Conservation (phyloP, 768 basidiomycete species). For the Collybia nuda region DNA sequence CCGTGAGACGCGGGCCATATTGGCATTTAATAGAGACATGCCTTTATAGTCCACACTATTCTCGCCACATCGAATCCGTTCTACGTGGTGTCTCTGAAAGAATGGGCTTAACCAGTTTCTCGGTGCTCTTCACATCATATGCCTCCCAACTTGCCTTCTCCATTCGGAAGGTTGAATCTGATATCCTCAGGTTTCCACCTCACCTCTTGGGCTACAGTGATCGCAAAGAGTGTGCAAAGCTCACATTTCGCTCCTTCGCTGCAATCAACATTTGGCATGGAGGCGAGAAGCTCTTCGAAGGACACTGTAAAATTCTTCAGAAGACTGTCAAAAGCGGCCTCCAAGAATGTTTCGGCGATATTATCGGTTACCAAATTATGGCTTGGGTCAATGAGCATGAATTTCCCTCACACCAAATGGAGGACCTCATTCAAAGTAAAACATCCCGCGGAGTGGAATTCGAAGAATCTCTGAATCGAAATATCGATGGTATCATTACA, state of each 20-base stretch:
- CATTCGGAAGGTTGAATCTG: conserved; percentile 47
- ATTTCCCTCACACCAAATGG: conserved; percentile 26
- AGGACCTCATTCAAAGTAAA: conserved; percentile 31
- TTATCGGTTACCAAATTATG: conserved; percentile 62
- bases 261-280: conserved; percentile 61
- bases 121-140: conserved; percentile 75
- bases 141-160: conserved; percentile 75
- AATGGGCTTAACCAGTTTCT: conserved; percentile 61
- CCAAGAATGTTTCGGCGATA: conserved; percentile 64
- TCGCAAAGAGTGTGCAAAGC: conserved; percentile 63
- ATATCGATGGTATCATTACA: conserved; percentile 57
- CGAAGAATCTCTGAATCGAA: conserved; percentile 32
- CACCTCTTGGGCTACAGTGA: conserved; percentile 75
- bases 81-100: conserved; percentile 62
- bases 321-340: conserved; percentile 51
- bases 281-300: conserved; percentile 45
- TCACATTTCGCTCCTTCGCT: conserved; percentile 65
- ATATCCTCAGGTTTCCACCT: conserved; percentile 66
- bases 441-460: conserved; percentile 33
- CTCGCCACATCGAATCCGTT: conserved; percentile 45
- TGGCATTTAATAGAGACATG: conserved; percentile 85
- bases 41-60: conserved; percentile 36
- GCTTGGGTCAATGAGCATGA: conserved; percentile 38
- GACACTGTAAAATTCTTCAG: conserved; percentile 62
- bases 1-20: conserved; percentile 77